Conservation (phyloP, 345 rosid species). For the Lumnitzera racemosa region DNA sequence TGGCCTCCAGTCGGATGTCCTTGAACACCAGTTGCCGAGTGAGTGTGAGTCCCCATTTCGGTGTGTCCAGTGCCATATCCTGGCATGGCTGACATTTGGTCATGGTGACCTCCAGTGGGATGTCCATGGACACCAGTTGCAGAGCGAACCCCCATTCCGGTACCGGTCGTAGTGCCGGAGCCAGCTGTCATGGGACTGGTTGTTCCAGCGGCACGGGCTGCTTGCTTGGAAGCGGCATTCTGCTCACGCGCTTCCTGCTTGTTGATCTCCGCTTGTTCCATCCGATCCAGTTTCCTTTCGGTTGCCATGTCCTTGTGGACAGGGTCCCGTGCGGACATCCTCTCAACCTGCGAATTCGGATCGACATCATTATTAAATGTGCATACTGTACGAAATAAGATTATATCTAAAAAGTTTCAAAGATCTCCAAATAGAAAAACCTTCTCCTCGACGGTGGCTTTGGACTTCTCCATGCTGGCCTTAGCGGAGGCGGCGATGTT, state of each 20-base stretch:
- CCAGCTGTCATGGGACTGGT: slow-evolving; percentile 13
- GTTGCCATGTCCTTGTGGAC: slow-evolving; percentile 49
- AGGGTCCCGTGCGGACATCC: slow-evolving; percentile 43
- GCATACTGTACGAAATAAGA: too few species aligned
- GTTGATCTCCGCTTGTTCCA: slow-evolving; percentile 34
- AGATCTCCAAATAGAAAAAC: slow-evolving; percentile 16
- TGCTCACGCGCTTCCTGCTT: slow-evolving; percentile 44
- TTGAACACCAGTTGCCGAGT: slow-evolving; percentile 25
- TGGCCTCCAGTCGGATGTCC: slow-evolving; percentile 5
- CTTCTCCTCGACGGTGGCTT: slow-evolving; percentile 61
- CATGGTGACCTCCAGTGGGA: too few species aligned
- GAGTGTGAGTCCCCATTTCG: background rate
- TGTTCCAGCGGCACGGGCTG: slow-evolving; percentile 9
- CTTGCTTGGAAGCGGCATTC: slow-evolving; percentile 35
- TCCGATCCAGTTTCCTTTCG: slow-evolving; percentile 40
- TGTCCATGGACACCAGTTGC: too few species aligned
- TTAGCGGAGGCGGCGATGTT: slow-evolving; percentile 74
- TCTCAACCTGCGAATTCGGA: slow-evolving; percentile 33
- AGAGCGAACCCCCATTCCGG: too few species aligned
- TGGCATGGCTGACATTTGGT: too few species aligned
- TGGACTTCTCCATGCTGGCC: slow-evolving; percentile 72
- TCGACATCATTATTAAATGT: background rate
- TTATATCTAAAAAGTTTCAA: too few species aligned
- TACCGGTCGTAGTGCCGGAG: slow-evolving; percentile 11
- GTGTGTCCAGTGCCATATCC: too few species aligned